phyloP scores from a whole-genome alignment of 164 flowering plant species.

The Amborella trichopoda region DNA sequence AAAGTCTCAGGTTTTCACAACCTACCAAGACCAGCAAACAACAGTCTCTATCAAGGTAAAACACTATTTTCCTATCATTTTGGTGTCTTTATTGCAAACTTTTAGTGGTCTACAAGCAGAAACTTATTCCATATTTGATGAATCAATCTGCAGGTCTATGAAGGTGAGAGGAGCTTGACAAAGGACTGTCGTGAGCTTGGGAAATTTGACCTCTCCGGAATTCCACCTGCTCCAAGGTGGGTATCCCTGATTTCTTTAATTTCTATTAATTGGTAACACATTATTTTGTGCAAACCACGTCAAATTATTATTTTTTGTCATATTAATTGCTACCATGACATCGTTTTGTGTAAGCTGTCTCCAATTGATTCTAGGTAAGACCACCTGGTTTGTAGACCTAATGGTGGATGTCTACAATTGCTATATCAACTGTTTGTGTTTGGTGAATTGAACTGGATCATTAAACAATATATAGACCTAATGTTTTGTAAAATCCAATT shows the following conservation, averaged over 20 bases:
- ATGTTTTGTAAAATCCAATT: not conserved
- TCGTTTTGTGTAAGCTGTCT: not conserved
- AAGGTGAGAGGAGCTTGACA: constrained; percentile 94
- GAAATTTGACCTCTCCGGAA: constrained; percentile 67
- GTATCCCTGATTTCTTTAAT: not conserved
- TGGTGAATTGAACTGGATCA: not conserved
- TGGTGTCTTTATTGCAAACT: not conserved
- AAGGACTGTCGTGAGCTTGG: constrained; percentile 75
- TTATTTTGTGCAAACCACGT: too few relatives aligned
- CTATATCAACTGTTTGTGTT: not conserved
- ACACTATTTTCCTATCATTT: not conserved
- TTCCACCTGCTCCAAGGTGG: constrained; percentile 85
- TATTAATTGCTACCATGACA: not conserved
- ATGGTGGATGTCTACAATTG: too few relatives aligned
- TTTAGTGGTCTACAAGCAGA: not conserved
- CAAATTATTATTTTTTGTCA: not conserved
- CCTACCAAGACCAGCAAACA: constrained; percentile 95
- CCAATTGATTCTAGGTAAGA: too few relatives aligned
- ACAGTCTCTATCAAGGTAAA: constrained; percentile 78
- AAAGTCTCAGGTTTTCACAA: constrained; percentile 89
- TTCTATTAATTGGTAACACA: not conserved
- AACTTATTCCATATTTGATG: not conserved
- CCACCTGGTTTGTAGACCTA: too few relatives aligned
- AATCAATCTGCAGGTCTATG: constrained; percentile 42
- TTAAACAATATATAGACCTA: not conserved